Evolutionary conservation across 1,284 basidiomycete species (phyloP).

Genomic region (Irpex lacteus): DNA sequence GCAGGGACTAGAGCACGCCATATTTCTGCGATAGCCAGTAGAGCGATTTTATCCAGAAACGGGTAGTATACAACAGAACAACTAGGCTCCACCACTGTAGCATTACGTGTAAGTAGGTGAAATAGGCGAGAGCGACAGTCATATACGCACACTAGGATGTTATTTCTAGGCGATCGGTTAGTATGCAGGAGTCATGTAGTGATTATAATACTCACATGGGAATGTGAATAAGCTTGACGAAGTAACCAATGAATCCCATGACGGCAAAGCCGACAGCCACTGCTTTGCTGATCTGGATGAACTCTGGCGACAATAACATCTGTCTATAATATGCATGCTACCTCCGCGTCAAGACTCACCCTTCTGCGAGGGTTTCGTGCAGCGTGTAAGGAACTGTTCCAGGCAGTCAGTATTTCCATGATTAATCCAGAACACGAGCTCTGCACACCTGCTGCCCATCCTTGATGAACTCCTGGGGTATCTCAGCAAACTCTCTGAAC

Average conservation of each 20-base stretch:
- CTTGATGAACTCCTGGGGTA: conserved; percentile 89
- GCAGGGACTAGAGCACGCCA: background rate
- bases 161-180: conserved; percentile 63
- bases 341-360: conserved; percentile 48
- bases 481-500: conserved; percentile 86
- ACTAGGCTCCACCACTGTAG: conserved; percentile 67
- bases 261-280: conserved; percentile 94
- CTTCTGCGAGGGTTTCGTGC: conserved; percentile 96
- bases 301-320: conserved; percentile 56
- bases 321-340: background rate
- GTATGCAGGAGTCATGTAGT: conserved; percentile 11
- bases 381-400: conserved; percentile 89
- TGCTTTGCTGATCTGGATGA: conserved; percentile 88
- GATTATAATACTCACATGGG: conserved; percentile 71
- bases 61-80: background rate
- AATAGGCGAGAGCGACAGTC: background rate
- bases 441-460: conserved; percentile 87
- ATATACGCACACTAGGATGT: conserved; percentile 85
- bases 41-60: background rate
- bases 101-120: conserved; percentile 9
- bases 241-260: conserved; percentile 98
- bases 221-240: conserved; percentile 95
- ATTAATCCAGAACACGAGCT: background rate
- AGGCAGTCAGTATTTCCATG: conserved; percentile 10
- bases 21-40: background rate